Evolutionary conservation across 1,139 yeast genomes (phyloP).

Genomic region (Pichia sp.): DNA sequence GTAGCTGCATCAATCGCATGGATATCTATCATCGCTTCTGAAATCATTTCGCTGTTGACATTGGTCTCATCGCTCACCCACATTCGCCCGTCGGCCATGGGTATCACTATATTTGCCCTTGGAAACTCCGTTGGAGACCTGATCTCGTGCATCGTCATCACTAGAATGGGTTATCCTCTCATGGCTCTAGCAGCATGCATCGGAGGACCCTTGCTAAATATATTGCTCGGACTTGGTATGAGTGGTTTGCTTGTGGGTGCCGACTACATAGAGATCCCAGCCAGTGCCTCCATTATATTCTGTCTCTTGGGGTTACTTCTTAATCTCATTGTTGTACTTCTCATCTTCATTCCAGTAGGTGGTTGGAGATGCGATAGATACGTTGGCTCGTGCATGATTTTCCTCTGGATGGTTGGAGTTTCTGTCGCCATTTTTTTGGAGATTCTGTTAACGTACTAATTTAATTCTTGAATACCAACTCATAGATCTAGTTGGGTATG

Average conservation of each 20-base stretch:
- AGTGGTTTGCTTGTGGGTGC: conserved; percentile 53
- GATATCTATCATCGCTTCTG: conserved; percentile 74
- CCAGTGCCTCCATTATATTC: conserved; percentile 30
- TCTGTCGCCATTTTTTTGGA: conserved; percentile 15
- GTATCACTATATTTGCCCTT: conserved; percentile 82
- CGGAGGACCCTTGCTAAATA: conserved; percentile 79
- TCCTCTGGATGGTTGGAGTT: conserved; percentile 54
- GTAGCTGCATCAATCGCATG: conserved; percentile 66
- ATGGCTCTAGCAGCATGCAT: conserved; percentile 95
- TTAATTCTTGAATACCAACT: too few relatives aligned
- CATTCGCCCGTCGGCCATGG: conserved; percentile 76
- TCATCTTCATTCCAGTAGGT: conserved; percentile 55
- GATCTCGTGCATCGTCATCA: conserved; percentile 78
- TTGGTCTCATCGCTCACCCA: conserved; percentile 56
- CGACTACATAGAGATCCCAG: conserved; percentile 19
- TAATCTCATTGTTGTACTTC: conserved; percentile 49
- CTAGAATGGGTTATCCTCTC: conserved; percentile 79
- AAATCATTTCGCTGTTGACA: conserved; percentile 65
- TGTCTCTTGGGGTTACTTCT: conserved; percentile 50
- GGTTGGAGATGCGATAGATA: conserved; percentile 60
- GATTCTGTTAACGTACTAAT: conserved; percentile 9
- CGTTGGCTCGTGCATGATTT: conserved; percentile 52
- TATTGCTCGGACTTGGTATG: conserved; percentile 60
- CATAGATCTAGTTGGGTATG: too few relatives aligned
- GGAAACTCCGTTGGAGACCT: conserved; percentile 93